phyloP scores from a whole-genome alignment of 78 protist genomes.

The Guillardia theta region DNA sequence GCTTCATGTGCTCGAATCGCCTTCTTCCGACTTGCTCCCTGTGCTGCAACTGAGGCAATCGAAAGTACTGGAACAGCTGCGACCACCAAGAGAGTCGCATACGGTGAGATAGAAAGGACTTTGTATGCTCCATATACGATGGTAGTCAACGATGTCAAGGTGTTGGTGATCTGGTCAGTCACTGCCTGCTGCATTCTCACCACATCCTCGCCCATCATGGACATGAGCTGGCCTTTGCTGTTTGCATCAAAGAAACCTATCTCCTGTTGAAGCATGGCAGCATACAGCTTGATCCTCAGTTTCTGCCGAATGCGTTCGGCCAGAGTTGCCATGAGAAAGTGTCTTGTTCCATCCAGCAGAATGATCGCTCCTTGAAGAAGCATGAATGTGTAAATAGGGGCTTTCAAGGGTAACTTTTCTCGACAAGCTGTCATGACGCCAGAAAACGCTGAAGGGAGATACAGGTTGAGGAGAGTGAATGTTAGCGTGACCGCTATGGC shows the following conservation, averaged over 20 bases:
- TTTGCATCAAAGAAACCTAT: not conserved
- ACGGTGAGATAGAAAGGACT: not conserved
- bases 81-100: not conserved
- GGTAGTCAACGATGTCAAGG: not conserved
- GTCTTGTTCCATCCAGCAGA: not conserved
- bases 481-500: not conserved
- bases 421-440: not conserved
- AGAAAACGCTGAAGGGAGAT: not conserved
- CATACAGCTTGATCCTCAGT: not conserved
- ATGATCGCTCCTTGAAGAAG: no score
- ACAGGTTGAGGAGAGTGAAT: not conserved
- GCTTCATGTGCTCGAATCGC: not conserved
- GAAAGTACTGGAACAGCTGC: not conserved
- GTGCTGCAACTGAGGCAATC: not conserved
- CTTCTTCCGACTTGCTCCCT: not conserved
- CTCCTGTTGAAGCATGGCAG: not conserved
- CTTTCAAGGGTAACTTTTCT: not conserved
- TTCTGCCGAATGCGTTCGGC: not conserved
- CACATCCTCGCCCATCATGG: conserved; percentile 1
- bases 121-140: not conserved
- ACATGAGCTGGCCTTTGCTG: not conserved
- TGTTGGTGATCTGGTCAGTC: not conserved
- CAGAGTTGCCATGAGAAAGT: not conserved
- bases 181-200: not conserved
- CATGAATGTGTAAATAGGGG: not conserved